Evolutionary conservation across 768 basidiomycete genomes (phyloP), one percentile per base, ranked within the genome.

Genomic region (Favolaschia claudopus): DNA sequence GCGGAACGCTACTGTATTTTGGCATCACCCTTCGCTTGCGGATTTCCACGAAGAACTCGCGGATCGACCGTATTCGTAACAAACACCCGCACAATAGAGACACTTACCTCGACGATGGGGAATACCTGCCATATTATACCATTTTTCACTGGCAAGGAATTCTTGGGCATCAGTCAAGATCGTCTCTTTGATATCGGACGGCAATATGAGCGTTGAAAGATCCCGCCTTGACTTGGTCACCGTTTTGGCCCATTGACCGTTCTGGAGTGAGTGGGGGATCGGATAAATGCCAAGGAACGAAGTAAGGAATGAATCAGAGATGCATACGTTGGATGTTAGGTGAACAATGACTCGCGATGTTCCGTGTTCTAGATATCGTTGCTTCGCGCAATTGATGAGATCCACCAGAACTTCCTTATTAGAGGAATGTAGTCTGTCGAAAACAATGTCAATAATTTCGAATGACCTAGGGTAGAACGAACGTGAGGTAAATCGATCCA

Each of bases 101-200:
- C n/a, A n/a, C n/a, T n/a, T n/a, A n/a, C n/a, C n/a, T n/a, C n/a
- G n/a, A n/a, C 55, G 48, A 19, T 62, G 55, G 0, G 60, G 60
- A 24, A 62, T 48, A 1, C 60, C 60, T 5, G 49, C 55, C 14
- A 43, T 22, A 9, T 40, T 33, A 40, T 62, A 62, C 55, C 55
- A 57, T 14, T 62, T 43, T 27, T 52, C 49, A 22, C 49, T 52
- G 0, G 36, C 60, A 37, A 62, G 15, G 20, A 62, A 62, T 2
- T 56, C 49, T 7, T 19, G n/a, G 4, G 55, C 60, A 19, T 62
- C 60, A 2, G 43, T 55, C 3, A 62, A 17, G 3, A 62, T 39
- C 25, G 13, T 46, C n/a, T 62, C 60, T 19, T 62, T 62, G 24
- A 57, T 53, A 15, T 48, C 37, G 0, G 31, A 4, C 0, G 60